Conservation (phyloP, 169 alveolate species). For the Cryptosporidium ubiquitum region DNA sequence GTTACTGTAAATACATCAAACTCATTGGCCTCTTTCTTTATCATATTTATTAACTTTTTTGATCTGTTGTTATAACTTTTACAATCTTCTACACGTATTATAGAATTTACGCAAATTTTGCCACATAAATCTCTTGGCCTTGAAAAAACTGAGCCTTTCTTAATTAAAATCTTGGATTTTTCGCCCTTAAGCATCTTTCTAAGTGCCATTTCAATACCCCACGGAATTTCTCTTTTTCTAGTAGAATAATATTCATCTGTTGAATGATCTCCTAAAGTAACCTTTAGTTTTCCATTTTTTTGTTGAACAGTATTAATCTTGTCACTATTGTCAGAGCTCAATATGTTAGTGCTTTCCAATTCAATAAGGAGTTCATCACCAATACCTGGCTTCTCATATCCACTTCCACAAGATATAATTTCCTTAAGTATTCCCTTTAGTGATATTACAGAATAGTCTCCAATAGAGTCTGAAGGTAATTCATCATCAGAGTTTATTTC, state of each 20-base stretch:
- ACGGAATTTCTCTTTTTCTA: slow-evolving; percentile 10
- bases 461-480: slow-evolving; percentile 31
- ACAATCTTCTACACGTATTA: neutral
- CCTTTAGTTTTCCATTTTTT: neutral
- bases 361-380: slow-evolving; percentile 56
- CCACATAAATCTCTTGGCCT: slow-evolving; percentile 16
- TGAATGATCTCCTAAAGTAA: slow-evolving; percentile 19
- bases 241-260: neutral
- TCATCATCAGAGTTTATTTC: slow-evolving; percentile 66
- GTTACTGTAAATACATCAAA: neutral
- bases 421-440: slow-evolving; percentile 44
- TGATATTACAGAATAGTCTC: slow-evolving; percentile 41
- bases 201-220: slow-evolving; percentile 69
- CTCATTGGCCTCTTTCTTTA: neutral
- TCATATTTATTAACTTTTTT: slow-evolving; percentile 3
- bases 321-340: neutral
- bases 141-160: slow-evolving; percentile 20
- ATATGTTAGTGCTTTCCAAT: neutral
- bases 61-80: slow-evolving; percentile 28
- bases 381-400: slow-evolving; percentile 61
- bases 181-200: slow-evolving; percentile 61
- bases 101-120: neutral
- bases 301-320: neutral
- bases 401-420: slow-evolving; percentile 46
- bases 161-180: slow-evolving; percentile 11